Conservation (phyloP, 768 basidiomycete species). For the Suillus decipiens region DNA sequence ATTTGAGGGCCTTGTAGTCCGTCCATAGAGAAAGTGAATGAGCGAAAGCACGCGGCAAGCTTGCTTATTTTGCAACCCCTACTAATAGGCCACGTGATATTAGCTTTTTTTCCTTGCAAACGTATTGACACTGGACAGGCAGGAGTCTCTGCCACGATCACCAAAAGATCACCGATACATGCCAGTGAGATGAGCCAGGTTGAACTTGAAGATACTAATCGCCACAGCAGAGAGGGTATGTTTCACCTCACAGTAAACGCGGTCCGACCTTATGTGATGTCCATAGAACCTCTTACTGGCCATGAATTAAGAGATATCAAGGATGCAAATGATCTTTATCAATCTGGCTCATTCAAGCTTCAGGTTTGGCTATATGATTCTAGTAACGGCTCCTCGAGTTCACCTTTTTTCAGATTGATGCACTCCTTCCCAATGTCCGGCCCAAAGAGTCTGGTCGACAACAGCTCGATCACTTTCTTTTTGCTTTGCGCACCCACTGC, state of each 20-base stretch:
- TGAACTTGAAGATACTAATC: neutral
- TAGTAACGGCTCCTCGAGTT: constrained; percentile 1
- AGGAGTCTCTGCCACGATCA: neutral
- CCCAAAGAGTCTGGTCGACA: constrained; percentile 59
- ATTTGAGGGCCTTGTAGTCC: constrained; percentile 14
- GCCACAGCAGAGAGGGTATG: neutral
- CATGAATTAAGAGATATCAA: constrained; percentile 72
- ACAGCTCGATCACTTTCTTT: constrained; percentile 69
- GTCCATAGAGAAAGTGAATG: constrained; percentile 16
- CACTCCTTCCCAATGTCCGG: constrained; percentile 72
- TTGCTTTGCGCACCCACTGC: constrained; percentile 66
- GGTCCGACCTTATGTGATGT: neutral
- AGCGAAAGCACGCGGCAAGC: neutral
- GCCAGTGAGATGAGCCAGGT: neutral
- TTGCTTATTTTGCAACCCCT: neutral
- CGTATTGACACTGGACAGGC: neutral
- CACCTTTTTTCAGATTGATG: constrained; percentile 60
- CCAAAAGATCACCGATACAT: neutral
- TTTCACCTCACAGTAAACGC: neutral
- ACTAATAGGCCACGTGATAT: neutral
- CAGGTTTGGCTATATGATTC: constrained; percentile 51
- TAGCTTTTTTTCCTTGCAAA: neutral
- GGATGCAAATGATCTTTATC: constrained; percentile 72
- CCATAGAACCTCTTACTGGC: constrained; percentile 60
- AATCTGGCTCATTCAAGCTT: constrained; percentile 81